Conservation (phyloP, 1,139 yeast species). For the Suhomyces atakaporum region DNA sequence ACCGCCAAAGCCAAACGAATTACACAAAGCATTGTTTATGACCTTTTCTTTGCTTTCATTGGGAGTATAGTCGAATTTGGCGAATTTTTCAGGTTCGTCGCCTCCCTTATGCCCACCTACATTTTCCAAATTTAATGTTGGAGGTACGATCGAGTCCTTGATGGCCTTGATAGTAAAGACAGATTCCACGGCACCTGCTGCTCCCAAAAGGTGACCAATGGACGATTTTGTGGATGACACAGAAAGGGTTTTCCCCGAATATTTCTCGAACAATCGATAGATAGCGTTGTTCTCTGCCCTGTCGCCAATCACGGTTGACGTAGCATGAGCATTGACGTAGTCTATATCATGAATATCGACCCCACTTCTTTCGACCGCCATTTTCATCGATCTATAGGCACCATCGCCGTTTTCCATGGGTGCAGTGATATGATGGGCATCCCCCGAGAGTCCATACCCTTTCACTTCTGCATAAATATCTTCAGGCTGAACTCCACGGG, state of each 20-base stretch:
- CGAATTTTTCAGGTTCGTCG: conserved; percentile 42
- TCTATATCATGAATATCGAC: conserved; percentile 51
- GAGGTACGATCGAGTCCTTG: conserved; percentile 62
- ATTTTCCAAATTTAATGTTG: conserved; percentile 69
- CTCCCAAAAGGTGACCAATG: conserved; percentile 92
- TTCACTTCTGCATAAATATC: conserved; percentile 75
- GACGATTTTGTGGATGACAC: conserved; percentile 90
- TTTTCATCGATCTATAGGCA: conserved; percentile 78
- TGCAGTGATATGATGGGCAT: conserved; percentile 91
- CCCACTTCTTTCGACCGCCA: conserved; percentile 61
- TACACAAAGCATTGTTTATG: conserved; percentile 67
- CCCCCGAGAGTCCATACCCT: conserved; percentile 92
- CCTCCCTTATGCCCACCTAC: conserved; percentile 49
- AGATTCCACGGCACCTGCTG: conserved; percentile 94
- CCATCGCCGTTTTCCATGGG: conserved; percentile 85
- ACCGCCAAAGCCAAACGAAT: conserved; percentile 98
- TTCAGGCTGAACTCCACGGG: conserved; percentile 53
- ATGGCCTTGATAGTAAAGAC: conserved; percentile 75
- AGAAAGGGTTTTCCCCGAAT: conserved; percentile 28
- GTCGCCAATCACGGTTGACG: conserved; percentile 89
- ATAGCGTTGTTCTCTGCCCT: conserved; percentile 84
- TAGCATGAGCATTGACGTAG: conserved; percentile 95
- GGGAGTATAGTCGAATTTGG: conserved; percentile 62
- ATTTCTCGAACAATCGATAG: conserved; percentile 43
- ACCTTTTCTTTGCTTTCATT: conserved; percentile 40